phyloP scores from a whole-genome alignment of 352 stramenopile genomes.

The Phytophthora lateralis region DNA sequence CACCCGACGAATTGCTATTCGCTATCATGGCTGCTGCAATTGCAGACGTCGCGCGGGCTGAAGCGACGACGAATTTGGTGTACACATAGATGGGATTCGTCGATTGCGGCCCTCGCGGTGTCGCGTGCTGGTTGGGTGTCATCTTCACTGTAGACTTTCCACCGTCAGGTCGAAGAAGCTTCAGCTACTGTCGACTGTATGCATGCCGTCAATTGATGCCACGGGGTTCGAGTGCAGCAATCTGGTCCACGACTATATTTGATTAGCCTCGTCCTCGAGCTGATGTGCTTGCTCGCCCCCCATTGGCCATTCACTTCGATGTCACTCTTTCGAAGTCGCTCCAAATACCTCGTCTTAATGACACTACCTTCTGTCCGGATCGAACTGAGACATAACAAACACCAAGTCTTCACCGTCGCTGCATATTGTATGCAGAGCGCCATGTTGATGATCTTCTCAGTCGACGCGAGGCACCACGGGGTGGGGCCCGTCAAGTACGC shows the following conservation, averaged over 20 bases:
- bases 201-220: conserved; percentile 8
- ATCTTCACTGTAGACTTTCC: conserved; percentile 10
- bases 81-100: conserved; percentile 54
- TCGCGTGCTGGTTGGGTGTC: conserved; percentile 12
- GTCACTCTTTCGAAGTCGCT: too few species aligned
- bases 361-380: not conserved
- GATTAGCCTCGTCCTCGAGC: conserved; percentile 26
- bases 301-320: conserved; percentile 9
- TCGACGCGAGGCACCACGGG: conserved; percentile 80
- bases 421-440: too few species aligned
- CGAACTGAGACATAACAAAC: not conserved
- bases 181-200: not conserved
- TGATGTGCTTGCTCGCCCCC: conserved; percentile 27
- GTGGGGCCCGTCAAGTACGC: conserved; percentile 74
- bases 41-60: conserved; percentile 48
- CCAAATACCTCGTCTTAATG: too few species aligned
- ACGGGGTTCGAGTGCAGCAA: conserved; percentile 2
- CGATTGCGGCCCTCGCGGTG: conserved; percentile 24
- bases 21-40: conserved; percentile 55
- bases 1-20: conserved; percentile 30
- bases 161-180: not conserved
- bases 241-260: conserved; percentile 19
- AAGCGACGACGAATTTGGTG: conserved; percentile 51
- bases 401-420: too few species aligned
- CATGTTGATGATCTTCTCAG: conserved; percentile 86